Evolutionary conservation across 768 basidiomycete genomes (phyloP).

Genomic region (Psilocybe cyanescens): DNA sequence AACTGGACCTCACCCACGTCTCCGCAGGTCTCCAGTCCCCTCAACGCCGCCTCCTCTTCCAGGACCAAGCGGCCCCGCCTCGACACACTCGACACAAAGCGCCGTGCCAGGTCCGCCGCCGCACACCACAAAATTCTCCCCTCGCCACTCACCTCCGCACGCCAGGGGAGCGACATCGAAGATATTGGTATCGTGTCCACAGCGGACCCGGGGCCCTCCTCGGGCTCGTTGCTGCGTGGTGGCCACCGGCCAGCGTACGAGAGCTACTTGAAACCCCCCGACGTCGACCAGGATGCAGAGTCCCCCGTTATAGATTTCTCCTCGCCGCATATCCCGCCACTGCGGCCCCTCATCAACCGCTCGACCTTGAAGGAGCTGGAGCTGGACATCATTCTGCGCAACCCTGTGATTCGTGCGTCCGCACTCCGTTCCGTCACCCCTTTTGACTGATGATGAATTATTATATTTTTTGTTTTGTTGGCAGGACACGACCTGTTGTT

Average conservation of each 20-base stretch:
- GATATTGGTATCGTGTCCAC: slow-evolving; percentile 49
- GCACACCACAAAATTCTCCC: slow-evolving; percentile 26
- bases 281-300: background rate
- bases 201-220: slow-evolving; percentile 46
- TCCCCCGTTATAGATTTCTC: slow-evolving; percentile 21
- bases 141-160: slow-evolving; percentile 32
- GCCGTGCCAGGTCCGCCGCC: slow-evolving; percentile 16
- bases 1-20: slow-evolving; percentile 34
- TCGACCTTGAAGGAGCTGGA: slow-evolving; percentile 86
- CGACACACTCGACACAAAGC: slow-evolving; percentile 33
- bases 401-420: slow-evolving; percentile 87
- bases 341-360: slow-evolving; percentile 79
- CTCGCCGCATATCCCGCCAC: slow-evolving; percentile 65
- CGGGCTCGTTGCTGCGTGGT: slow-evolving; percentile 44
- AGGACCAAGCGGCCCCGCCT: slow-evolving; percentile 43
- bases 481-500: slow-evolving; percentile 90
- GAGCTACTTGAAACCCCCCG: background rate
- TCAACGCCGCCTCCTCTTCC: slow-evolving; percentile 27
- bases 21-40: slow-evolving; percentile 34
- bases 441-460: slow-evolving; percentile 18
- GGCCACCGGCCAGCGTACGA: slow-evolving; percentile 7
- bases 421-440: slow-evolving; percentile 4
- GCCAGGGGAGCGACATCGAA: slow-evolving; percentile 45
- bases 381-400: slow-evolving; percentile 81
- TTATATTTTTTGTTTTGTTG: slow-evolving; percentile 10